phyloP scores from a whole-genome alignment of 1,284 basidiomycete genomes.

The Marasmius fiardii region DNA sequence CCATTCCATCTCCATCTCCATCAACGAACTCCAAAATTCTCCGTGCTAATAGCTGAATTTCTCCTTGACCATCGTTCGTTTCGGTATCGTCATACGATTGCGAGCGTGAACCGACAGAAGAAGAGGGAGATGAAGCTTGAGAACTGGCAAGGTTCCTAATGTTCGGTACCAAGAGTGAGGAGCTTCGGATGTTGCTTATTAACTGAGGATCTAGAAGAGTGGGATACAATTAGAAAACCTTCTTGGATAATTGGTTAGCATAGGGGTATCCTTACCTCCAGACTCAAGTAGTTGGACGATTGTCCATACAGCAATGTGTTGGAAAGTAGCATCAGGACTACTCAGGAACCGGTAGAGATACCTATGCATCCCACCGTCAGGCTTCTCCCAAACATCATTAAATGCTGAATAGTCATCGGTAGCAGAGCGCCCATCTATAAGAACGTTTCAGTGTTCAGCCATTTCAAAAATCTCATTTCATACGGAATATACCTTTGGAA shows the following conservation, averaged over 20 bases:
- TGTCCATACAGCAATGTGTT: slow-evolving; percentile 99
- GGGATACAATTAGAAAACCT: slow-evolving; percentile 11
- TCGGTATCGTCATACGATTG: slow-evolving; percentile 81
- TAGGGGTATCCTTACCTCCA: slow-evolving; percentile 52
- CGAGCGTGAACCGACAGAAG: slow-evolving; percentile 72
- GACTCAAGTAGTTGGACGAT: slow-evolving; percentile 97
- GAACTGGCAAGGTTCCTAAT: slow-evolving; percentile 81
- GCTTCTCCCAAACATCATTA: slow-evolving; percentile 97
- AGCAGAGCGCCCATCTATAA: slow-evolving; percentile 68
- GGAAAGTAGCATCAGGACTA: slow-evolving; percentile 97
- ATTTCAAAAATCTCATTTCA: too few relatives aligned
- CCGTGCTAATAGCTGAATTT: slow-evolving; percentile 83
- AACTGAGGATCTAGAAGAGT: slow-evolving; percentile 74
- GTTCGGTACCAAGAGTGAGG: slow-evolving; percentile 76
- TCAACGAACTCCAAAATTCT: slow-evolving; percentile 87
- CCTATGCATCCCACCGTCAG: slow-evolving; percentile 94
- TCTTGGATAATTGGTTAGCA: neutral
- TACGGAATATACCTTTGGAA: slow-evolving; percentile 71
- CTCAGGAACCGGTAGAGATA: slow-evolving; percentile 96
- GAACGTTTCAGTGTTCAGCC: neutral
- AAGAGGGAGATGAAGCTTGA: slow-evolving; percentile 67
- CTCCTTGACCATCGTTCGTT: slow-evolving; percentile 76
- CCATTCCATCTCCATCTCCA: slow-evolving; percentile 56
- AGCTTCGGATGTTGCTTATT: slow-evolving; percentile 84
- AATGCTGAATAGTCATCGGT: slow-evolving; percentile 97